These are phyloP conservation scores for Pythium phragmiticola DNA, from an alignment of 352 stramenopile genomes.

Conservation along the genomic window DNA sequence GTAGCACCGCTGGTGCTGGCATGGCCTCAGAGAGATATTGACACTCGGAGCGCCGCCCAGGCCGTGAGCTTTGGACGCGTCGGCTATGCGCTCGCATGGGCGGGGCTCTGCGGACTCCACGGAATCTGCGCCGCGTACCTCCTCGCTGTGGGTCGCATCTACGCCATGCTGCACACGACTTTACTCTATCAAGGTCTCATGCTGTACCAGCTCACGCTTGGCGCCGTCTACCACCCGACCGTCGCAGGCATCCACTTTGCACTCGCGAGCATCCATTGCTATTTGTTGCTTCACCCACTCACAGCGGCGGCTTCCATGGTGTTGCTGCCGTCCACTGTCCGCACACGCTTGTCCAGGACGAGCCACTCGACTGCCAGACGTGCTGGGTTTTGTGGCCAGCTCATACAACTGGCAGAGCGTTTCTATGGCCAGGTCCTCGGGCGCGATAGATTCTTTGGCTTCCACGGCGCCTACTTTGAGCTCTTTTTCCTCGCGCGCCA, in stretches of 20 bases:
- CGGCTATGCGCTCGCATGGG: not conserved
- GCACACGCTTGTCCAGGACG: too few relatives aligned
- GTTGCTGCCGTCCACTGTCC: not conserved
- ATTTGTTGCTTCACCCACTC: not conserved
- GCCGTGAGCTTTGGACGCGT: not conserved
- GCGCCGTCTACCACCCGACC: not conserved
- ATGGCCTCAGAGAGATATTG: too few relatives aligned
- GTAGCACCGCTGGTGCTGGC: too few relatives aligned
- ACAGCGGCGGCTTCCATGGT: not conserved
- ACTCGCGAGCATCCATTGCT: not conserved
- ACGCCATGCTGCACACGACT: not conserved
- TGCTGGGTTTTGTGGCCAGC: too few relatives aligned
- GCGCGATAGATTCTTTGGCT: not conserved
- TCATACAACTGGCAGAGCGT: too few relatives aligned
- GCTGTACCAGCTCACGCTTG: constrained; percentile 1
- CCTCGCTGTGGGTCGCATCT: not conserved
- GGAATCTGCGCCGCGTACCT: not conserved
- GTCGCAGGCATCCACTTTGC: not conserved
- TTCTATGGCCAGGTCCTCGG: not conserved
- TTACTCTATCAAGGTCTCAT: not conserved
- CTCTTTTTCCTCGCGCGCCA: too few relatives aligned
- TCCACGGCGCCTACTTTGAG: too few relatives aligned
- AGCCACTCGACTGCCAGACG: too few relatives aligned
- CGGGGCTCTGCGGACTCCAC: not conserved
- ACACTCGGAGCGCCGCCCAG: too few relatives aligned